Percentiles rank a stretch among this genome's conserved stretches.
phyloP scores from a whole-genome alignment of 2,329 filamentous ascomycete species.

The Chaetomium olivaceum region DNA sequence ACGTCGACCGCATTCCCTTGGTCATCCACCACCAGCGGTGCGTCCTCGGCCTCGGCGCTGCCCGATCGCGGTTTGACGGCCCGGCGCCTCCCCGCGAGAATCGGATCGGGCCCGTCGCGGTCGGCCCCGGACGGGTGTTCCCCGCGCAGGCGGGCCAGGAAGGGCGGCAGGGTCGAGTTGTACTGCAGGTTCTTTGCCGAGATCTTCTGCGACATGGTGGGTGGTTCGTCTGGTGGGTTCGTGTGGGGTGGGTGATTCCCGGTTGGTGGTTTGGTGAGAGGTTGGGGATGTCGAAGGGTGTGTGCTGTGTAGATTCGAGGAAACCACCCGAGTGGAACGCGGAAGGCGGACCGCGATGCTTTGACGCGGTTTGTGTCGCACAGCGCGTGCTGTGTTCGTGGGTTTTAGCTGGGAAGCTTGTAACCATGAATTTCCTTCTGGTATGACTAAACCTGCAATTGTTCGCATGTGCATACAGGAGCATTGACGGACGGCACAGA shows the following conservation, averaged over 20 bases:
- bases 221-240: no score
- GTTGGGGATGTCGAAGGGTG: not conserved
- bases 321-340: not conserved
- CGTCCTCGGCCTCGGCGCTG: constrained; percentile 74
- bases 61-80: constrained; percentile 56
- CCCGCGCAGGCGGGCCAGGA: constrained; percentile 59
- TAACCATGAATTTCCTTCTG: not conserved
- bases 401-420: not conserved
- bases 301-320: not conserved
- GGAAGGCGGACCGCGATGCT: not conserved
- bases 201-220: constrained; percentile 51
- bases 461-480: not conserved
- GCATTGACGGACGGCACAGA: not conserved
- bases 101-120: constrained; percentile 53
- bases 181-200: constrained; percentile 72
- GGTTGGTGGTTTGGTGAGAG: not conserved
- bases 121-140: constrained; percentile 48
- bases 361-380: not conserved
- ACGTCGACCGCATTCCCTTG: constrained; percentile 61
- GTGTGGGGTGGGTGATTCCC: not conserved
- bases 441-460: not conserved
- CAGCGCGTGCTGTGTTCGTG: not conserved
- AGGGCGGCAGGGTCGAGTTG: constrained; percentile 59
- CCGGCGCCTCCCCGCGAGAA: constrained; percentile 53
- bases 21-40: constrained; percentile 73